phyloP scores from a whole-genome alignment of 2,329 filamentous ascomycete genomes.

The Endothia cerciana region DNA sequence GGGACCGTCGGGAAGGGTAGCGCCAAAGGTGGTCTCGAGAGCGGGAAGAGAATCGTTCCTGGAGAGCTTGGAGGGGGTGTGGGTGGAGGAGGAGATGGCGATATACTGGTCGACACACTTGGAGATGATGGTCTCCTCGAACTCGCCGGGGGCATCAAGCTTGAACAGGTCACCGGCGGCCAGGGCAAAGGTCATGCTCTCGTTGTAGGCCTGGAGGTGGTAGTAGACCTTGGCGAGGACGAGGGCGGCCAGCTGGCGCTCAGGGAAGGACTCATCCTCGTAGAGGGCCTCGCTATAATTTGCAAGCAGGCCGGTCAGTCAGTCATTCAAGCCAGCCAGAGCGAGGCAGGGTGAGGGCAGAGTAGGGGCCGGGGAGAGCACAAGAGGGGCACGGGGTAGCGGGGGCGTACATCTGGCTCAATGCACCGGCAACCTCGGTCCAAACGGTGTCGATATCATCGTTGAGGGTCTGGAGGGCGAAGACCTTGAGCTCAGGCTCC shows the following conservation, averaged over 20 bases:
- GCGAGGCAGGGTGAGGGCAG: constrained; percentile 24
- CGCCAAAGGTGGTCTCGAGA: constrained; percentile 78
- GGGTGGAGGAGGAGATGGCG: constrained; percentile 64
- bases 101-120: constrained; percentile 99
- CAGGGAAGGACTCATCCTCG: constrained; percentile 92
- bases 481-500: constrained; percentile 90
- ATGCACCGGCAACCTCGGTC: constrained; percentile 92
- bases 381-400: background rate
- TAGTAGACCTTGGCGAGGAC: constrained; percentile 99
- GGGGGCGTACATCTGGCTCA: constrained; percentile 80
- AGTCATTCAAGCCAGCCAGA: constrained; percentile 3
- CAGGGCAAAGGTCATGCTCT: constrained; percentile 98
- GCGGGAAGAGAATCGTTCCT: constrained; percentile 60
- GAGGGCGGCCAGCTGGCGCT: constrained; percentile 90
- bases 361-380: constrained; percentile 9
- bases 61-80: constrained; percentile 50
- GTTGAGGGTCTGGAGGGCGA: constrained; percentile 93
- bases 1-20: constrained; percentile 67
- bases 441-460: constrained; percentile 96
- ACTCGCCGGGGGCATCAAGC: constrained; percentile 87
- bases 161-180: constrained; percentile 95
- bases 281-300: constrained; percentile 84
- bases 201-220: constrained; percentile 97
- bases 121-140: constrained; percentile 98
- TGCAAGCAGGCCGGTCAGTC: constrained; percentile 25